These are phyloP conservation scores for Puccinia horiana DNA, from an alignment of 1,284 basidiomycete species.

Conservation along the genomic window DNA sequence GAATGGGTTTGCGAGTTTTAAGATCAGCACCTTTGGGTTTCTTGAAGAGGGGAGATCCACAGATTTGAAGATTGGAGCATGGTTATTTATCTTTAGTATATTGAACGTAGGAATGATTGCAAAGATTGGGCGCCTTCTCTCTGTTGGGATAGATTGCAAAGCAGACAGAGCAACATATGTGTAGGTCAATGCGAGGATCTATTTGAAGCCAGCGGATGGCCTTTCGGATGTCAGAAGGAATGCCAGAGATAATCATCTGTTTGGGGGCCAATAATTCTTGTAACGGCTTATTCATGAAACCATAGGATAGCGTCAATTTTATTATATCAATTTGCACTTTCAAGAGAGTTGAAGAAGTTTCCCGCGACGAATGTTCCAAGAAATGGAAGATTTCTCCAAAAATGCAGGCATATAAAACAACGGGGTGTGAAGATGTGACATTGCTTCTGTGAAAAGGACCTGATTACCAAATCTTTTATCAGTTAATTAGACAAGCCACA, in stretches of 20 bases:
- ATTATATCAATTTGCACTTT: slow-evolving; percentile 7
- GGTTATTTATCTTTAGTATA: background rate
- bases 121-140: background rate
- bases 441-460: background rate
- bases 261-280: background rate
- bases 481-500: no score
- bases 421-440: background rate
- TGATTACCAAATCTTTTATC: background rate
- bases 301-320: background rate
- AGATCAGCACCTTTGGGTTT: background rate
- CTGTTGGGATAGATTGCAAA: slow-evolving; percentile 26
- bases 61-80: background rate
- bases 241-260: background rate
- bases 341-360: slow-evolving; percentile 2
- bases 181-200: background rate
- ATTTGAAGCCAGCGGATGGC: slow-evolving; percentile 13
- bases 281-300: background rate
- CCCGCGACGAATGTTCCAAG: background rate
- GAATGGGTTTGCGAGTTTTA: background rate
- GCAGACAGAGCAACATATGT: background rate
- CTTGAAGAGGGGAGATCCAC: background rate
- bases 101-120: slow-evolving; percentile 4
- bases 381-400: slow-evolving; percentile 1
- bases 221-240: background rate
- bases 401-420: background rate